phyloP scores from a whole-genome alignment of 2,329 filamentous ascomycete species.

The Botrytis hyacinthi region DNA sequence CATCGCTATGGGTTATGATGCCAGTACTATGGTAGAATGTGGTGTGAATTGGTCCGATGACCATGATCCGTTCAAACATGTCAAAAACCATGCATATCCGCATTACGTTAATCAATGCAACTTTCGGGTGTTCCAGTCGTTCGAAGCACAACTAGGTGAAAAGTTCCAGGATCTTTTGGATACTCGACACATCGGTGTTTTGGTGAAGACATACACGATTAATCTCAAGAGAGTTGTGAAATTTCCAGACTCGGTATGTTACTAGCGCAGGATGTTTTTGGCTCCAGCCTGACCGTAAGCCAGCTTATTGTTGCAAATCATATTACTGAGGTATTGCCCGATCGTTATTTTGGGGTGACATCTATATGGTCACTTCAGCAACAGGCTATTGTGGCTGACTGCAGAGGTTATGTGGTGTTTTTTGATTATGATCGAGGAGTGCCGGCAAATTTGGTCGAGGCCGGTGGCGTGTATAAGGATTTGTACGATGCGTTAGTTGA shows the following conservation, averaged over 20 bases:
- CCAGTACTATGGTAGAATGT: constrained; percentile 15
- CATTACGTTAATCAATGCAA: constrained; percentile 11
- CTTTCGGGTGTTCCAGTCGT: constrained; percentile 1
- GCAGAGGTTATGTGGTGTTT: neutral
- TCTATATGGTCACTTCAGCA: constrained; percentile 6
- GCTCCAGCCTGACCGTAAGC: neutral
- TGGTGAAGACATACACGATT: neutral
- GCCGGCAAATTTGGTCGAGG: constrained; percentile 5
- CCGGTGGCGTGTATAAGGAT: constrained; percentile 7
- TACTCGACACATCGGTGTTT: neutral
- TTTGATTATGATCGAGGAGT: neutral
- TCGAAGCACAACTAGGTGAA: neutral
- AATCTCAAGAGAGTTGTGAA: constrained; percentile 8
- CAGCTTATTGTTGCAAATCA: constrained; percentile 12
- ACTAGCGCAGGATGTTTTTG: neutral
- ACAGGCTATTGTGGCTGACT: constrained; percentile 10
- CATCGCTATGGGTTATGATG: constrained; percentile 21
- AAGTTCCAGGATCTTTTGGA: constrained; percentile 8
- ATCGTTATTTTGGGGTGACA: constrained; percentile 12
- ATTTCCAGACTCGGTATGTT: constrained; percentile 6
- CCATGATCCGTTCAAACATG: constrained; percentile 11
- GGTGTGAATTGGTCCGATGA: constrained; percentile 16
- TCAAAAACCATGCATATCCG: neutral
- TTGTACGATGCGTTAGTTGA: constrained; percentile 3
- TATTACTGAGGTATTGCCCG: constrained; percentile 2